Percentiles rank a stretch among this genome's conserved stretches.
These are phyloP conservation scores for Evernia prunastri DNA, from an alignment of 495 filamentous ascomycete genomes.

Conservation along the genomic window DNA sequence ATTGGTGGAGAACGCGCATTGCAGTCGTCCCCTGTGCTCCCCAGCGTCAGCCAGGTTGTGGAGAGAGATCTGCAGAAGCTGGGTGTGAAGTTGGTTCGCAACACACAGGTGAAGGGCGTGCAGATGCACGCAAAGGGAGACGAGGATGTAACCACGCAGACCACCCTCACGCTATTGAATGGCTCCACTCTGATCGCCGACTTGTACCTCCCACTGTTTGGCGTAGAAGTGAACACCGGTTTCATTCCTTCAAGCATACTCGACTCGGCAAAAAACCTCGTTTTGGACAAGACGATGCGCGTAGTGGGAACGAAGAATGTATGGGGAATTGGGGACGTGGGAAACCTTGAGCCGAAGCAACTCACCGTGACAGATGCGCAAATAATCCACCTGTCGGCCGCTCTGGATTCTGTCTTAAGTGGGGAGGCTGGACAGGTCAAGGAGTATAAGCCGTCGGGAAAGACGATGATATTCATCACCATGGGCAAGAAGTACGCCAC, in stretches of 20 bases:
- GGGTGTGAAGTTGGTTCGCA: constrained; percentile 13
- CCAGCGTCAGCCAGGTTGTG: constrained; percentile 4
- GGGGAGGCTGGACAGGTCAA: constrained; percentile 5
- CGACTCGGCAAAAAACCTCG: constrained; percentile 45
- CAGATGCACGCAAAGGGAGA: constrained; percentile 1
- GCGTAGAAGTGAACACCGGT: constrained; percentile 14
- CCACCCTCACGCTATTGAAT: constrained; percentile 17
- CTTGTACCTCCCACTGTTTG: constrained; percentile 19
- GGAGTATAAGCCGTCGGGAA: constrained; percentile 22
- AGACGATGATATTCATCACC: constrained; percentile 36
- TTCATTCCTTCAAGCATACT: constrained; percentile 30
- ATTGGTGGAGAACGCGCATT: constrained; percentile 10
- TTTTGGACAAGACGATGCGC: constrained; percentile 49
- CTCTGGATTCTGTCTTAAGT: constrained; percentile 13
- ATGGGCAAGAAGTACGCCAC: constrained; percentile 43
- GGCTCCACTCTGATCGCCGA: constrained; percentile 7
- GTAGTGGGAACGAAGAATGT: constrained; percentile 40
- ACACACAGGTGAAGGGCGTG: constrained; percentile 9
- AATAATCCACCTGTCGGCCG: constrained; percentile 19
- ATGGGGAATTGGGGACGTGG: constrained; percentile 49
- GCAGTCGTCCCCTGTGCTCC: constrained; percentile 5
- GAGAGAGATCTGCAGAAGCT: constrained; percentile 19
- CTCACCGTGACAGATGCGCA: constrained; percentile 18
- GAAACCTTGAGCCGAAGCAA: constrained; percentile 17
- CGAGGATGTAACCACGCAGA: neutral